Evolutionary conservation across 1,284 basidiomycete genomes (phyloP).

Genomic region (Polyporus tsugae): DNA sequence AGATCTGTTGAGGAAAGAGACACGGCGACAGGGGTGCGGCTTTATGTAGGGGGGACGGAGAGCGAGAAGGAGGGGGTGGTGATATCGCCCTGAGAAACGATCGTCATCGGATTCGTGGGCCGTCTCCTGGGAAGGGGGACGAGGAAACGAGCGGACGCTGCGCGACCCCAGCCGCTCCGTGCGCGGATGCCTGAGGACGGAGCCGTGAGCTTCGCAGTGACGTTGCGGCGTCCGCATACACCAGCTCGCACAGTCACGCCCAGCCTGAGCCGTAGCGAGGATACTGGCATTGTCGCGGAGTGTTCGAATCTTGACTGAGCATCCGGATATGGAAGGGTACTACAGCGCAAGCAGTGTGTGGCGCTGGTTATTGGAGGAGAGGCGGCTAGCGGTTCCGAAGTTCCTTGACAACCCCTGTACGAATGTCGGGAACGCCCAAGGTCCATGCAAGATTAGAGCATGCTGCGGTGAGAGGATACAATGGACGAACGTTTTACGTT

Average conservation of each 20-base stretch:
- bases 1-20: slow-evolving; percentile 1
- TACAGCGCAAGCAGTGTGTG: background rate
- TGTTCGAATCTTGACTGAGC: background rate
- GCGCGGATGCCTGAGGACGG: background rate
- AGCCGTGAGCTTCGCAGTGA: no score
- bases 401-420: background rate
- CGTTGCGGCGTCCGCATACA: background rate
- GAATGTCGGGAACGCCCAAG: background rate
- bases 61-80: background rate
- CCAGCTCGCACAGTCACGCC: background rate
- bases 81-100: slow-evolving; percentile 1
- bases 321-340: background rate
- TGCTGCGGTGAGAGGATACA: background rate
- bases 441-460: background rate
- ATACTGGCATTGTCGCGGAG: background rate
- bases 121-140: background rate
- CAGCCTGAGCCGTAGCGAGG: background rate
- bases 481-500: background rate
- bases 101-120: background rate
- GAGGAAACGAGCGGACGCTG: background rate
- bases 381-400: background rate
- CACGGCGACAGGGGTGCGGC: background rate
- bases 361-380: background rate
- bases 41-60: background rate
- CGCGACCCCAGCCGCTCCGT: background rate